Evolutionary conservation across 139 green algal species (phyloP).

Genomic region (Diplosphaera chodatii): DNA sequence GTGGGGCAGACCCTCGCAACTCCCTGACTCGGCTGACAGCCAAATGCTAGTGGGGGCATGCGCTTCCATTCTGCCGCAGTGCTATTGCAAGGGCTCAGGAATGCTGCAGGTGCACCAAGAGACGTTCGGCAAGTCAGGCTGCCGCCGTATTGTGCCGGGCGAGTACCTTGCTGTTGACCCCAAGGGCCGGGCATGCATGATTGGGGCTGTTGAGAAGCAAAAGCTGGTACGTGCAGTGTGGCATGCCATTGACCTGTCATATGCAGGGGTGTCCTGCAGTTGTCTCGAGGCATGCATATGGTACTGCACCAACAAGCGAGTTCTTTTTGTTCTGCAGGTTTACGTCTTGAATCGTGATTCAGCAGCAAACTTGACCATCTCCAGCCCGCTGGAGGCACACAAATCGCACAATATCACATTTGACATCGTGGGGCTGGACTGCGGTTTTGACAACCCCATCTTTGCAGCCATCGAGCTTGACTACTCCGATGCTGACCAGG

Average conservation of each 20-base stretch:
- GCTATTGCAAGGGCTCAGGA: too few relatives aligned
- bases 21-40: too few relatives aligned
- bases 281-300: too few relatives aligned
- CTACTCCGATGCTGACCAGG: slow-evolving; percentile 87
- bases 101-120: slow-evolving; percentile 86
- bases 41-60: too few relatives aligned
- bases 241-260: neutral
- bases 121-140: slow-evolving; percentile 93
- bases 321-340: too few relatives aligned
- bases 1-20: too few relatives aligned
- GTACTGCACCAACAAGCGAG: too few relatives aligned
- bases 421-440: slow-evolving; percentile 80
- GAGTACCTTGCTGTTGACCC: slow-evolving; percentile 90
- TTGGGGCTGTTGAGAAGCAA: slow-evolving; percentile 88
- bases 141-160: slow-evolving; percentile 89
- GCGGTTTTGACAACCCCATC: slow-evolving; percentile 96
- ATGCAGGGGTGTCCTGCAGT: too few relatives aligned
- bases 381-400: slow-evolving; percentile 93
- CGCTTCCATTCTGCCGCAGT: too few relatives aligned
- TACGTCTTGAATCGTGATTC: slow-evolving; percentile 97
- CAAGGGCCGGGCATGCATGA: slow-evolving; percentile 90
- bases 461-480: slow-evolving; percentile 99
- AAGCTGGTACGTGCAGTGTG: slow-evolving; percentile 72
- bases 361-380: slow-evolving; percentile 93
- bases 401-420: slow-evolving; percentile 87